These are phyloP conservation scores for Ceriops decandra DNA, from an alignment of 345 rosid genomes.

Conservation along the genomic window DNA sequence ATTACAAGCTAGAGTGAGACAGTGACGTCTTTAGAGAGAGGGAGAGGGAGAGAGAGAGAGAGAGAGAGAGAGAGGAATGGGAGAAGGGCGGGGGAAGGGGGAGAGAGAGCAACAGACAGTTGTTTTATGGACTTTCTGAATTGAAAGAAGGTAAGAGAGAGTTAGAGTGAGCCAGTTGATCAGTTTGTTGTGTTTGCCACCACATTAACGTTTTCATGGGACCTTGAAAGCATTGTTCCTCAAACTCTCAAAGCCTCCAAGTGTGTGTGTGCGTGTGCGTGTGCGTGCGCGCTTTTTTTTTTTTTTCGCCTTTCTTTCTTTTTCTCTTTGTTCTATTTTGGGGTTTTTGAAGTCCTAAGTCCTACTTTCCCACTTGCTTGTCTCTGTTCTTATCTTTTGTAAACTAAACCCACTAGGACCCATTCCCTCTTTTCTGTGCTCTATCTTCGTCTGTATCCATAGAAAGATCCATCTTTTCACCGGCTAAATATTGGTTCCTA, in stretches of 20 bases:
- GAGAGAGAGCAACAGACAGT: too few relatives aligned
- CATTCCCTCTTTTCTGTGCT: slow-evolving; percentile 23
- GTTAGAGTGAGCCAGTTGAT: slow-evolving; percentile 16
- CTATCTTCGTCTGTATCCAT: slow-evolving; percentile 19
- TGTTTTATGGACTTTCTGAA: neutral
- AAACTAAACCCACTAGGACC: slow-evolving; percentile 4
- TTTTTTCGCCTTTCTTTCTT: too few relatives aligned
- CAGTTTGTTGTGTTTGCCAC: slow-evolving; percentile 30
- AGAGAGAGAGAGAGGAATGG: too few relatives aligned
- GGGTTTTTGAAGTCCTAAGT: slow-evolving; percentile 35
- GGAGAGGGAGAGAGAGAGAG: slow-evolving; percentile 4
- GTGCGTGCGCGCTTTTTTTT: too few relatives aligned
- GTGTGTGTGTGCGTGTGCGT: slow-evolving; percentile 13
- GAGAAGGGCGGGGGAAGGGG: neutral
- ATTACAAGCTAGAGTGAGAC: slow-evolving; percentile 10
- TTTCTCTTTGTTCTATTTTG: too few relatives aligned
- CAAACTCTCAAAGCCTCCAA: slow-evolving; percentile 19
- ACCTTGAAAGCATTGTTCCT: slow-evolving; percentile 38
- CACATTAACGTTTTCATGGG: slow-evolving; percentile 30
- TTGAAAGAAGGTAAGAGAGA: neutral
- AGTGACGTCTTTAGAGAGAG: neutral
- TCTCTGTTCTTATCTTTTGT: slow-evolving; percentile 18
- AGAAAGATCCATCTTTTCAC: slow-evolving; percentile 24
- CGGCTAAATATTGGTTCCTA: slow-evolving; percentile 17
- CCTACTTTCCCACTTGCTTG: slow-evolving; percentile 44